Conservation (phyloP, 495 filamentous ascomycete species). For the Pyrenula aspistea region DNA sequence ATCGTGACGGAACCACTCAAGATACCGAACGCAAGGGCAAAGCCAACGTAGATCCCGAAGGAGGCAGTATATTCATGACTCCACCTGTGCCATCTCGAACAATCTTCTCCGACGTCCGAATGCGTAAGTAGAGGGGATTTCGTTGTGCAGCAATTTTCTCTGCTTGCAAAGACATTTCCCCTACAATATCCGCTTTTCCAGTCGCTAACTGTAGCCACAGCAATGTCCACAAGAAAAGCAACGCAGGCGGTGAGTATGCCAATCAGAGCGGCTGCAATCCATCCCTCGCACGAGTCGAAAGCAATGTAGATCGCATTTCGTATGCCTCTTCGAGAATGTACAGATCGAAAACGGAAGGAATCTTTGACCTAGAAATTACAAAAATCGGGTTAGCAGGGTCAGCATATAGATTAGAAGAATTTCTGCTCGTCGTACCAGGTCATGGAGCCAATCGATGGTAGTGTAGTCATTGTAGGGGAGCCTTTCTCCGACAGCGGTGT, state of each 20-base stretch:
- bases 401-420: too few species aligned
- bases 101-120: constrained; percentile 16
- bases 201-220: constrained; percentile 38
- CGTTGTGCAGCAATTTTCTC: constrained; percentile 33
- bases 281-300: constrained; percentile 35
- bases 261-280: constrained; percentile 39
- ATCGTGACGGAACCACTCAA: constrained; percentile 37
- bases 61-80: constrained; percentile 18
- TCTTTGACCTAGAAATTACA: constrained; percentile 33
- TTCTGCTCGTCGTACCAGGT: constrained; percentile 23
- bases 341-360: constrained; percentile 34
- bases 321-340: constrained; percentile 25
- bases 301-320: constrained; percentile 15
- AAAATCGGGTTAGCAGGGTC: background rate
- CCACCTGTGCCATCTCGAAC: constrained; percentile 32
- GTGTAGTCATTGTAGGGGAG: constrained; percentile 47
- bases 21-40: constrained; percentile 35
- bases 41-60: constrained; percentile 37
- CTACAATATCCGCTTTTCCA: constrained; percentile 42
- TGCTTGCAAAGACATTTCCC: constrained; percentile 28
- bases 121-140: constrained; percentile 14
- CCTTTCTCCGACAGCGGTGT: constrained; percentile 36
- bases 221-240: constrained; percentile 41
- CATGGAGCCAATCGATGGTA: constrained; percentile 48
- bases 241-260: constrained; percentile 42